These are phyloP conservation scores for Plasmodium vivax DNA, from an alignment of 169 alveolate genomes.

Conservation along the genomic window DNA sequence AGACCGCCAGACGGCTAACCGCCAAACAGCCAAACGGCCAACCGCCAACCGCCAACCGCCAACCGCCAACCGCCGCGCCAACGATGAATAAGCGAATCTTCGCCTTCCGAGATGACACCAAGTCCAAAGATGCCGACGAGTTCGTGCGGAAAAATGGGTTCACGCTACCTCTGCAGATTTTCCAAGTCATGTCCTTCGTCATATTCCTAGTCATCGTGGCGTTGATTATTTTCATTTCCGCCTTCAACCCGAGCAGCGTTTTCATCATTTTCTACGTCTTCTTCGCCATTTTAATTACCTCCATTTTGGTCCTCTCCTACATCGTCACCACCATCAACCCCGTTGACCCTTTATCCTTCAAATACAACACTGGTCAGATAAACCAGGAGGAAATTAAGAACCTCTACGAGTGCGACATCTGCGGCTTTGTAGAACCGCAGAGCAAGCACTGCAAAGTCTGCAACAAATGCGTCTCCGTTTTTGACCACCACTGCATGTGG, in stretches of 20 bases:
- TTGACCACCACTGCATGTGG: constrained; percentile 94
- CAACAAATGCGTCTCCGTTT: constrained; percentile 89
- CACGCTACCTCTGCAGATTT: constrained; percentile 81
- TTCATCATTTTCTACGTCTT: constrained; percentile 22
- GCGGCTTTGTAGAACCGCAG: constrained; percentile 79
- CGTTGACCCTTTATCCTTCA: constrained; percentile 80
- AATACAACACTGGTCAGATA: constrained; percentile 48
- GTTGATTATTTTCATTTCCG: constrained; percentile 67
- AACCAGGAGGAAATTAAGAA: constrained; percentile 42
- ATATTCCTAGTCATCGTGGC: constrained; percentile 42
- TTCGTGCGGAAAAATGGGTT: constrained; percentile 81
- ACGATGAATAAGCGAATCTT: constrained; percentile 56
- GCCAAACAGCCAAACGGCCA: neutral
- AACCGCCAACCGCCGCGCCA: neutral
- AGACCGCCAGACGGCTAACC: neutral
- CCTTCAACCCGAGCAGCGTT: constrained; percentile 47
- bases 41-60: too few species aligned
- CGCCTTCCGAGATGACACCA: constrained; percentile 65
- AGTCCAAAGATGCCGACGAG: constrained; percentile 69
- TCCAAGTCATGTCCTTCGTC: constrained; percentile 78
- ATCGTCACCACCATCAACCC: constrained; percentile 83
- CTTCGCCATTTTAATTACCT: constrained; percentile 41
- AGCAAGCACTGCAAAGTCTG: constrained; percentile 91
- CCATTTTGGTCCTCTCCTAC: constrained; percentile 66
- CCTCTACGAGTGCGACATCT: constrained; percentile 77